Evolutionary conservation across 164 flowering plant species (phyloP), one percentile per base, ranked within the genome.

Genomic region (Annona cherimola): DNA sequence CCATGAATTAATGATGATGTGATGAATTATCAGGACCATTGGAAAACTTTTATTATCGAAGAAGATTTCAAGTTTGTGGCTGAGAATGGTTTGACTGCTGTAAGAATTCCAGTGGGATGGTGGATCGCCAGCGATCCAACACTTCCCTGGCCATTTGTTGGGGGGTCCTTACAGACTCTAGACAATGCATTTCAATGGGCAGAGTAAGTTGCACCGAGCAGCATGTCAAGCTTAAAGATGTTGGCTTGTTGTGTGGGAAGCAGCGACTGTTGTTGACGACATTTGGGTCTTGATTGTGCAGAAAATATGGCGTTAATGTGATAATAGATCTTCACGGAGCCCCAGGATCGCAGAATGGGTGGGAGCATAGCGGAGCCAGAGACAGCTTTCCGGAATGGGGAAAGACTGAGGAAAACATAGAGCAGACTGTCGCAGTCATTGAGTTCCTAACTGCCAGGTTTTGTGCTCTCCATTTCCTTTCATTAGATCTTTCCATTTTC

Each of bases 321-420:
- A 83, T 89, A 68, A 70, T 90, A 8, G 91, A 88, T 72, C 82
- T 89, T 7, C 94, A 91, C 65, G 94, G 90, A 39, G 88, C 88
- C 1, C 87, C 86, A 0, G 92, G 89, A 4, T 91, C 90, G 0
- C 92, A 88, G 68, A 89, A 89, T 68, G 88, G 87, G 1, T 77
- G 39, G 26, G 89, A 89, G n/a, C 93, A 89, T 69, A 88, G 91
- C 67, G 55, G 79, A 19, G 76, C 94, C 0, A 83, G 91, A 80
- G 93, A 88, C 69, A 87, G 94, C 11, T 81, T 75, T 8, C 76
- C 61, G 19, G 90, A 86, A 54, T 88, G 91, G 90, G 94, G 92
- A 26, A 9, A 65, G 57, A 83, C 86, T 1, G 89, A 89, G 40
- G 76, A 74, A 1, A 86, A 69, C 80, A 90, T 90, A 8, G 81